A percentile compares a stretch with the other conserved stretches of the same genome.
Conservation (phyloP, 192 early-diverging fungal genomes). For the Jimgerdemannia lactiflua region DNA sequence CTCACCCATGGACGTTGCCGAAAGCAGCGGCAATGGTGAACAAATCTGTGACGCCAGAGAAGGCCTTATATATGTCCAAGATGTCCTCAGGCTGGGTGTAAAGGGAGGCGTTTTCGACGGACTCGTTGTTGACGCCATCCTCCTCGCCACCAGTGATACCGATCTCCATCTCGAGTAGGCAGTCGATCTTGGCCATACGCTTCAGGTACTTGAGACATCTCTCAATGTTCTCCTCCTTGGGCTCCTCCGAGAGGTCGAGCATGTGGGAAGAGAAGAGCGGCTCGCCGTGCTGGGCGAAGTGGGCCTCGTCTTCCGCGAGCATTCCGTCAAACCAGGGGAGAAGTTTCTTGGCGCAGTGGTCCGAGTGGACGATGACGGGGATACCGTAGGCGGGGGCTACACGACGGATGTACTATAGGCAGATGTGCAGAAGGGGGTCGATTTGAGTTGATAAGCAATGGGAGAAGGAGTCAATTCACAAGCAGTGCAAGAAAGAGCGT, state of each 20-base stretch:
- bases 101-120: constrained; percentile 84
- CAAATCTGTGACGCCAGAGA: constrained; percentile 78
- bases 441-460: background rate
- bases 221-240: constrained; percentile 92
- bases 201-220: constrained; percentile 88
- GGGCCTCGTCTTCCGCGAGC: constrained; percentile 90
- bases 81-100: constrained; percentile 98
- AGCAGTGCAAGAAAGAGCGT: constrained; percentile 1
- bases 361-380: constrained; percentile 81
- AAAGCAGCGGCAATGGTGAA: constrained; percentile 92
- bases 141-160: constrained; percentile 99
- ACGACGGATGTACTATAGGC: constrained; percentile 23
- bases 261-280: constrained; percentile 98
- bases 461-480: constrained; percentile 1
- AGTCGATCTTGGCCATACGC: constrained; percentile 86
- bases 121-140: constrained; percentile 96
- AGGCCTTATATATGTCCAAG: constrained; percentile 90
- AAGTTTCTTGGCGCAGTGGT: constrained; percentile 97
- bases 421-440: background rate
- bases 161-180: constrained; percentile 97
- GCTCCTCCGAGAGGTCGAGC: constrained; percentile 94
- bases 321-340: constrained; percentile 98
- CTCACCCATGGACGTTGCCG: constrained; percentile 33
- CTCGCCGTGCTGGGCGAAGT: constrained; percentile 92
- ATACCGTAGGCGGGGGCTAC: constrained; percentile 33